Conservation (phyloP, 257 asterid species). For the Nicotiana benthamiana region DNA sequence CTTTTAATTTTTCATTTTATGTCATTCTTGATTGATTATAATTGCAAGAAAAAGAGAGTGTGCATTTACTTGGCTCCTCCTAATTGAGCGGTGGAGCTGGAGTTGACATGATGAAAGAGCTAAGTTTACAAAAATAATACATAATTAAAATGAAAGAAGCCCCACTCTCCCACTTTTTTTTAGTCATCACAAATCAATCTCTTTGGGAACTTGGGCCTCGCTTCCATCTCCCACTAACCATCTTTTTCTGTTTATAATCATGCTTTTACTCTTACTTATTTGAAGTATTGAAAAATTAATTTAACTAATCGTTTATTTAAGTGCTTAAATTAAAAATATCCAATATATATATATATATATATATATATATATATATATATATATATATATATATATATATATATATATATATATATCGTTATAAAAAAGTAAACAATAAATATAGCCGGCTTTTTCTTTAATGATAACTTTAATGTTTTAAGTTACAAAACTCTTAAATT, state of each 20-base stretch:
- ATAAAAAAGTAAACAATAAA: no score
- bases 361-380: no score
- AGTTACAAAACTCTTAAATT: no score
- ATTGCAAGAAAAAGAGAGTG: neutral
- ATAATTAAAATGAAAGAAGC: slow-evolving; percentile 12
- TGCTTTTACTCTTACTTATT: slow-evolving; percentile 6
- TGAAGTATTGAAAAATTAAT: no score
- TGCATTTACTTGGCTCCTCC: slow-evolving; percentile 16
- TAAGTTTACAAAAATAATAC: slow-evolving; percentile 2
- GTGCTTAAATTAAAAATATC: no score
- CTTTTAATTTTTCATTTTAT: neutral
- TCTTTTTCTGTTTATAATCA: slow-evolving; percentile 26
- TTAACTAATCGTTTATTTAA: no score
- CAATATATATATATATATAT: no score
- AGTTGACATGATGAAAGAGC: slow-evolving; percentile 40
- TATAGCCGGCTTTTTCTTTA: no score
- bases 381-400: no score
- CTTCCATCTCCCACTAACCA: slow-evolving; percentile 36
- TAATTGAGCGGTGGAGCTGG: slow-evolving; percentile 39
- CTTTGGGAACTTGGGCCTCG: slow-evolving; percentile 90
- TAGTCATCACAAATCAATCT: slow-evolving; percentile 29
- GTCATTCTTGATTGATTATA: neutral
- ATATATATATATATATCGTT: no score
- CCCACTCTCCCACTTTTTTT: slow-evolving; percentile 17
- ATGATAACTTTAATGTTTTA: no score